phyloP scores from a whole-genome alignment of 2,329 filamentous ascomycete species.

The Exophiala spinifera region DNA sequence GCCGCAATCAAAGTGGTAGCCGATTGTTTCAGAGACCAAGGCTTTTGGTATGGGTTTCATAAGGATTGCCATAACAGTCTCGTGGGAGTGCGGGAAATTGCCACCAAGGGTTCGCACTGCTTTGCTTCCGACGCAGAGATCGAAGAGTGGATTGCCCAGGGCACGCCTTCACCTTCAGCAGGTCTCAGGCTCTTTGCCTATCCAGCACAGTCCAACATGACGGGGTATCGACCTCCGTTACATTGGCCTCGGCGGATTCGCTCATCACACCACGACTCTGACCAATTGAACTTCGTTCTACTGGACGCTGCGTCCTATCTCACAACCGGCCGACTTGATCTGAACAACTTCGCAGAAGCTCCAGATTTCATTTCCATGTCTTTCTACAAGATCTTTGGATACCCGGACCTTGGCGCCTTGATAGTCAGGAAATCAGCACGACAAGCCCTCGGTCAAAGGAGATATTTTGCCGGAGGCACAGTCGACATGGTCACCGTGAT shows the following conservation, averaged over 20 bases:
- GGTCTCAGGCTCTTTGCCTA: slow-evolving; percentile 56
- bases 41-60: slow-evolving; percentile 81
- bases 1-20: slow-evolving; percentile 81
- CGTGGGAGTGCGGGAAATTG: slow-evolving; percentile 73
- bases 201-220: slow-evolving; percentile 69
- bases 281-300: slow-evolving; percentile 44
- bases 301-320: slow-evolving; percentile 63
- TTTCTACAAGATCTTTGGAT: slow-evolving; percentile 67
- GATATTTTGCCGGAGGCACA: slow-evolving; percentile 68
- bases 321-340: slow-evolving; percentile 58
- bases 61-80: slow-evolving; percentile 80
- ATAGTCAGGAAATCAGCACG: slow-evolving; percentile 58
- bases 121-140: slow-evolving; percentile 63
- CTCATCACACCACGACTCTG: not conserved
- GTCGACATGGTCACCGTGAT: slow-evolving; percentile 75
- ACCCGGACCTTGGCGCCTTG: slow-evolving; percentile 60
- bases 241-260: slow-evolving; percentile 48
- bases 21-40: slow-evolving; percentile 68
- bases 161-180: slow-evolving; percentile 24
- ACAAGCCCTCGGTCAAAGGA: slow-evolving; percentile 59
- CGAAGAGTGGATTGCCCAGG: slow-evolving; percentile 56
- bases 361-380: slow-evolving; percentile 62
- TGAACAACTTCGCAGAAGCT: slow-evolving; percentile 52
- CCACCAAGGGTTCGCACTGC: slow-evolving; percentile 58
- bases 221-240: slow-evolving; percentile 60